Evolutionary conservation across 768 basidiomycete species (phyloP).

Genomic region (Xerocomellus intermedius): DNA sequence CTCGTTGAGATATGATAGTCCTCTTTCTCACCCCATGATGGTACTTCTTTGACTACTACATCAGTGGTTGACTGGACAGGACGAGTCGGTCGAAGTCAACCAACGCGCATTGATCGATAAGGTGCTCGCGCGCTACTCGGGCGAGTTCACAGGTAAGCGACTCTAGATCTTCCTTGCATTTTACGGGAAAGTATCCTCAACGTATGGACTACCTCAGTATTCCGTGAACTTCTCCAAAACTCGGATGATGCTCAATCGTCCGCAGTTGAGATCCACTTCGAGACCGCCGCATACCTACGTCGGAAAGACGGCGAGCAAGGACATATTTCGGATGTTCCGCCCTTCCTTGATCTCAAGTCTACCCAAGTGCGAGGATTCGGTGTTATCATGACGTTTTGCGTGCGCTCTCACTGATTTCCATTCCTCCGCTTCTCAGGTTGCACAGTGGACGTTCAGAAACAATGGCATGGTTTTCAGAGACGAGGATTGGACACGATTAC

Average conservation of each 20-base stretch:
- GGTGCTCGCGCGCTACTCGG: constrained; percentile 92
- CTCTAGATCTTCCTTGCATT: too few species aligned
- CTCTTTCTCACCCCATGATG: neutral
- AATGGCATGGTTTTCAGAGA: constrained; percentile 78
- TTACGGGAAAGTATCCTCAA: too few species aligned
- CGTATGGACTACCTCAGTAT: constrained; percentile 37
- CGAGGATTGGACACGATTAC: neutral
- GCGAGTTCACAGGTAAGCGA: constrained; percentile 74
- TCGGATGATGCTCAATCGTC: constrained; percentile 87
- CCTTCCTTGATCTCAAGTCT: constrained; percentile 65
- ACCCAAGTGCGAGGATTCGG: constrained; percentile 41
- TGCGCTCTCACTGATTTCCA: too few species aligned
- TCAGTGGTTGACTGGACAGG: constrained; percentile 60
- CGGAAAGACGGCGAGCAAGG: constrained; percentile 9
- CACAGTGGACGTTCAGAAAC: constrained; percentile 85
- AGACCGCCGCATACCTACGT: constrained; percentile 54
- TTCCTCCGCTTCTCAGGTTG: constrained; percentile 44
- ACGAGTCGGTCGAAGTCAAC: constrained; percentile 88
- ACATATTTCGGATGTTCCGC: neutral
- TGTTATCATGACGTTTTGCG: neutral
- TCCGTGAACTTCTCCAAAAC: constrained; percentile 90
- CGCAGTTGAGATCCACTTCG: constrained; percentile 76
- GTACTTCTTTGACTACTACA: neutral
- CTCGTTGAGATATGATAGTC: neutral
- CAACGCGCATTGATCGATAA: constrained; percentile 98